Evolutionary conservation across 139 green algal species (phyloP).

Genomic region (Astrephomene gubernaculifera): DNA sequence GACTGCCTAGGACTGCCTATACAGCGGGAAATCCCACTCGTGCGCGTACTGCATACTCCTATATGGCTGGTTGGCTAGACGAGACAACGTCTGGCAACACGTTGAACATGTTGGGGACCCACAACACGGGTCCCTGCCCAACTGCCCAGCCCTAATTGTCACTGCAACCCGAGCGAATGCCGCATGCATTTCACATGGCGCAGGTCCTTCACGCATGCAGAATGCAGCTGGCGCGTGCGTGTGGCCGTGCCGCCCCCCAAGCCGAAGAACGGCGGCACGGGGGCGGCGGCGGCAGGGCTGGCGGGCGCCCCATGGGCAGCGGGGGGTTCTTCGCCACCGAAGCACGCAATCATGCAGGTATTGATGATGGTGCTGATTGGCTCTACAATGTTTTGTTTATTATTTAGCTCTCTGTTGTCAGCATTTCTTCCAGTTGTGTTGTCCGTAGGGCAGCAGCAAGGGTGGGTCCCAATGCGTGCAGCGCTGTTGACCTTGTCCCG

Average conservation of each 20-base stretch:
- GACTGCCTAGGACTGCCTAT: too few relatives aligned
- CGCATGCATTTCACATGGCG: background rate
- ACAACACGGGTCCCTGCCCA: background rate
- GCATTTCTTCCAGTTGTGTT: background rate
- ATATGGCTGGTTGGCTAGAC: background rate
- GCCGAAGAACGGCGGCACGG: too few relatives aligned
- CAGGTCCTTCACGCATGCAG: background rate
- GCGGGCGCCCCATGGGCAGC: background rate
- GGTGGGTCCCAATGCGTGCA: background rate
- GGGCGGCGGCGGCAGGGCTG: background rate
- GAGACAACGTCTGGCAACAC: too few relatives aligned
- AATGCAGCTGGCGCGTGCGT: background rate
- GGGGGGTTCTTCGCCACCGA: background rate
- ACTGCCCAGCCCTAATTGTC: background rate
- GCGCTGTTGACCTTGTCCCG: background rate
- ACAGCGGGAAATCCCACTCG: background rate
- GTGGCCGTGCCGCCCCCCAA: background rate
- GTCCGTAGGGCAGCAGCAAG: background rate
- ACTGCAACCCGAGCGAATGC: background rate
- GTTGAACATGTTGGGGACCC: too few relatives aligned
- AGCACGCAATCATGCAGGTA: slow-evolving; percentile 1
- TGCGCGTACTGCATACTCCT: background rate
- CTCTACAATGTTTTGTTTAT: background rate
- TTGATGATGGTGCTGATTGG: background rate
- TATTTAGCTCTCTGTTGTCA: background rate